Percentiles rank a stretch among this genome's conserved stretches.
Evolutionary conservation across 148 eudicot genomes (phyloP).

Genomic region (Vaccinium vitisidaea): DNA sequence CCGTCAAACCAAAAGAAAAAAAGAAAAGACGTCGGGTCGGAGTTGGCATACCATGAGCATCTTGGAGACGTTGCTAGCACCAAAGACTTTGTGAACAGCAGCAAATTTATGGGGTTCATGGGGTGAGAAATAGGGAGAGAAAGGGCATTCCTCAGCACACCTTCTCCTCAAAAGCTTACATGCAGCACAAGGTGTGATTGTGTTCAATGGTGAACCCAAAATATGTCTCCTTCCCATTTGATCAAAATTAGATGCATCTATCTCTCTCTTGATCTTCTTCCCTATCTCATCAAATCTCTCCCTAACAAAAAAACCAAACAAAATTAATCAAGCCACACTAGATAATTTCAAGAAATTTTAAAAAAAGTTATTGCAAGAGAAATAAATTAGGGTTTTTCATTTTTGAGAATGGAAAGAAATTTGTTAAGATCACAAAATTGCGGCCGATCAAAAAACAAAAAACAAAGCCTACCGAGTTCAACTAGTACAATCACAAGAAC

Average conservation of each 20-base stretch:
- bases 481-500: too few species aligned
- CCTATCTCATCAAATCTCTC: conserved; percentile 61
- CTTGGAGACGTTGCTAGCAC: conserved; percentile 93
- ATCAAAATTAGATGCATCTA: conserved; percentile 35
- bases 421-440: neutral
- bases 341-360: neutral
- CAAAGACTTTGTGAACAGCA: conserved; percentile 87
- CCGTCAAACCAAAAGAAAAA: too few species aligned
- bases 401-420: neutral
- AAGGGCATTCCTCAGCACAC: conserved; percentile 87
- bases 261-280: conserved; percentile 71
- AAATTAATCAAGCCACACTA: neutral
- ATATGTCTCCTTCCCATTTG: conserved; percentile 59
- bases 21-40: neutral
- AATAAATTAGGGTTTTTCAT: neutral
- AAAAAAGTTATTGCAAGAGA: neutral
- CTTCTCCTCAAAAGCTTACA: conserved; percentile 81
- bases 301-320: conserved; percentile 11
- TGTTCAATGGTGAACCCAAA: conserved; percentile 54
- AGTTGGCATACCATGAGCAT: conserved; percentile 54
- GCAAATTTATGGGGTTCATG: conserved; percentile 91
- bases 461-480: too few species aligned
- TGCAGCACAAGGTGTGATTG: conserved; percentile 88
- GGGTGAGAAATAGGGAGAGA: conserved; percentile 84
- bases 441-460: too few species aligned